Evolutionary conservation across 257 asterid species (phyloP).

Genomic region (Solanum chilense): DNA sequence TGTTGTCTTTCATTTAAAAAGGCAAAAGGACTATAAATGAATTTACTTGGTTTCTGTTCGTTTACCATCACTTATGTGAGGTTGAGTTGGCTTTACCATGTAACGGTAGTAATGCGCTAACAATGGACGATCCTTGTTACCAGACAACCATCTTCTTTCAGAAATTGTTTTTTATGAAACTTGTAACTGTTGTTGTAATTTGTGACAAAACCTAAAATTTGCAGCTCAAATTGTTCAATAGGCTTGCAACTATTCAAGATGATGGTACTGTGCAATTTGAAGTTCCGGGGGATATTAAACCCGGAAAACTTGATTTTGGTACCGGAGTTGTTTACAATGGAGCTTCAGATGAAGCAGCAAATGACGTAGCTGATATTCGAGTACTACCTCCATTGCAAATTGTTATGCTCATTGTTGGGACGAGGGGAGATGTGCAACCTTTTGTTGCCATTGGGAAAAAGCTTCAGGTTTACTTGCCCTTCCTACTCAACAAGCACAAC

Average conservation of each 20-base stretch:
- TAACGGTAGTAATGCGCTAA: background rate
- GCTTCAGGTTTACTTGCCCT: conserved; percentile 41
- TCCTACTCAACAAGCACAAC: background rate
- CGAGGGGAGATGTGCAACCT: conserved; percentile 92
- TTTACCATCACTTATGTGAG: background rate
- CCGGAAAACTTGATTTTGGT: conserved; percentile 35
- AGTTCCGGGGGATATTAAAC: conserved; percentile 50
- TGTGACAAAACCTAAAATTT: conserved; percentile 1
- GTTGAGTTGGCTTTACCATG: background rate
- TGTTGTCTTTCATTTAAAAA: background rate
- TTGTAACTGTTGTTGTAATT: background rate
- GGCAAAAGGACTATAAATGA: background rate
- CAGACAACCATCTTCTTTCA: background rate
- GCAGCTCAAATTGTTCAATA: conserved; percentile 57
- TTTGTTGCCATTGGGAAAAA: conserved; percentile 80
- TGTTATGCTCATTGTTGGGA: conserved; percentile 85
- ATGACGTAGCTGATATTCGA: conserved; percentile 17
- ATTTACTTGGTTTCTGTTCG: background rate
- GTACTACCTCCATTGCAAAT: conserved; percentile 66
- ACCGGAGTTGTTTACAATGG: conserved; percentile 25
- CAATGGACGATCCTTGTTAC: background rate
- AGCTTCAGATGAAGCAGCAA: conserved; percentile 13
- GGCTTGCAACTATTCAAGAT: conserved; percentile 46
- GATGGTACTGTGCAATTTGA: conserved; percentile 80
- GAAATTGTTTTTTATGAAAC: background rate